Conservation (phyloP, 345 rosid species). For the Clausena lansium region DNA sequence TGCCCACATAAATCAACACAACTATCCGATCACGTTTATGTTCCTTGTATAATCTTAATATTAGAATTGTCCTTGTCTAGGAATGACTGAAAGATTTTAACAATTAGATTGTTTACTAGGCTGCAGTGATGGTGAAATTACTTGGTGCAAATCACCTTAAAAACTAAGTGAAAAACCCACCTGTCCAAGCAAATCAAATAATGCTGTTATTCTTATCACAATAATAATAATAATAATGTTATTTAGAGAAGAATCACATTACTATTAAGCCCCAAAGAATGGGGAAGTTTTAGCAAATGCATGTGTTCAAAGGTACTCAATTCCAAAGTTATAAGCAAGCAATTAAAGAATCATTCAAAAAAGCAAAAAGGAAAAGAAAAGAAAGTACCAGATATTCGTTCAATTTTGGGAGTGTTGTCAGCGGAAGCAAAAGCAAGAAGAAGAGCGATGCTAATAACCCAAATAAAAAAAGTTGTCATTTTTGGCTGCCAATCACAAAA, state of each 20-base stretch:
- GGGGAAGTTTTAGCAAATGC: neutral
- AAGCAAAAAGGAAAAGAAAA: neutral
- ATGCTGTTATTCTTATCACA: too few relatives aligned
- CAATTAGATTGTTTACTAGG: too few relatives aligned
- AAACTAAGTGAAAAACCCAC: neutral
- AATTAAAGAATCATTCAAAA: neutral
- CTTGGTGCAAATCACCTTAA: neutral
- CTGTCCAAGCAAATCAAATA: too few relatives aligned
- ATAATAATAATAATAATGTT: neutral
- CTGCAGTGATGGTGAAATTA: neutral
- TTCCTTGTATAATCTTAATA: neutral
- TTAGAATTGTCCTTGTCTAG: neutral
- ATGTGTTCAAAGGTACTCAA: neutral
- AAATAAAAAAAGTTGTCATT: slow-evolving; percentile 36
- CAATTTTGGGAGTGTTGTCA: slow-evolving; percentile 49
- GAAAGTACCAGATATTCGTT: slow-evolving; percentile 68
- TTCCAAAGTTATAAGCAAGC: neutral
- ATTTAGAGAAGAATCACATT: neutral
- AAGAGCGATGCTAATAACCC: slow-evolving; percentile 32
- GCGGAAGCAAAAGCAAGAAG: slow-evolving; percentile 28
- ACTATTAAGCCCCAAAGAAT: neutral
- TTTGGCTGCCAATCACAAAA: slow-evolving; percentile 9
- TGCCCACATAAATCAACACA: neutral
- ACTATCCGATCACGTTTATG: neutral
- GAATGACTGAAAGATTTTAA: neutral